These are phyloP conservation scores for Silene vulgaris DNA, from an alignment of 179 eudicot species.

Conservation along the genomic window DNA sequence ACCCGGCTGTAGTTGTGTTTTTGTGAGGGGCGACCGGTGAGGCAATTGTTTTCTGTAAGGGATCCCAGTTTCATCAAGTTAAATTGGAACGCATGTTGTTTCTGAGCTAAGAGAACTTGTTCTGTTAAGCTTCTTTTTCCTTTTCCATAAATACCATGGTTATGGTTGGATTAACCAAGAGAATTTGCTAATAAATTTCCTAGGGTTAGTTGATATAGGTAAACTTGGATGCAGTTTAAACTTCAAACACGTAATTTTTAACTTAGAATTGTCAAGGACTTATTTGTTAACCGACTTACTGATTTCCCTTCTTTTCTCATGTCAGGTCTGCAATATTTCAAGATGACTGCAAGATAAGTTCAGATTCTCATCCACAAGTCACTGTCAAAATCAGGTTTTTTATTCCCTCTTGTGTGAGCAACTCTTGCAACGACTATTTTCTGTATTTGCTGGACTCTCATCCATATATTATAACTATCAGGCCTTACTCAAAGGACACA, in stretches of 20 bases:
- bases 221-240: background rate
- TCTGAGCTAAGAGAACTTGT: no score
- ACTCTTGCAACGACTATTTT: background rate
- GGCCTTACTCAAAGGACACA: constrained; percentile 93
- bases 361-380: constrained; percentile 69
- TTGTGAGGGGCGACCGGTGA: background rate
- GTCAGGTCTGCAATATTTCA: constrained; percentile 93
- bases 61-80: background rate
- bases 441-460: constrained; percentile 13
- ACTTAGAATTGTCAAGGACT: background rate
- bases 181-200: background rate
- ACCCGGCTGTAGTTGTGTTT: background rate
- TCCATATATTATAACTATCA: constrained; percentile 19
- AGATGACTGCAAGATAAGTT: constrained; percentile 70
- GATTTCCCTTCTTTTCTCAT: constrained; percentile 29
- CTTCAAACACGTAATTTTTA: background rate
- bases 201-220: background rate
- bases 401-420: background rate
- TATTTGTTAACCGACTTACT: constrained; percentile 16
- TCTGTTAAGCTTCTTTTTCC: background rate
- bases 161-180: background rate
- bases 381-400: constrained; percentile 71
- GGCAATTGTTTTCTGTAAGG: background rate
- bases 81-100: no score
- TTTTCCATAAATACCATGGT: background rate